Base-by-base conservation (phyloP, 2,329 filamentous ascomycete species). In the Neurospora crassa region DNA sequence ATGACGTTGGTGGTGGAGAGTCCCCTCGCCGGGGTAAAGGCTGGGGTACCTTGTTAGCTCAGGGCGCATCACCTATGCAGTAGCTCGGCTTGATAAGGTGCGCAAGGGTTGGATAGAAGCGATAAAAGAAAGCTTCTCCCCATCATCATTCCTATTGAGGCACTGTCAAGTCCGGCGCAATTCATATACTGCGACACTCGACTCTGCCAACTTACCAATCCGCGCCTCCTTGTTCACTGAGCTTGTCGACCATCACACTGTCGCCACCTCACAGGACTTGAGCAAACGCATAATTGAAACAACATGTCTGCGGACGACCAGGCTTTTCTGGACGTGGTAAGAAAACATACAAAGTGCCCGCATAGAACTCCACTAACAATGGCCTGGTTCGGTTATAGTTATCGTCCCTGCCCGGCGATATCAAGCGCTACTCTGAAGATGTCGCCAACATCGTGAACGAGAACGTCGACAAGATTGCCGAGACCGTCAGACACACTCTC, bases 381-480 rank as follows among this genome's bases (percentile, higher is more conserved):
- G 12, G 68, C 40, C 20, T 24, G 63, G 12, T 40, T 68, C 59
- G 40, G 40, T 68, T 69, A 29, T 75, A 89, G 86, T 80, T 89
- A 74, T 84, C 84, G 74, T 84, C 82, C 74, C 80, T 88, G 71
- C 83, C 85, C 73, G 81, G 88, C 81, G 89, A 94, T 77, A 85
- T 95, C 79, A 88, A 87, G 73, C 85, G 85, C 74, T 94, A 93
- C 80, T 90, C 91, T 18, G 84, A 86, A 76, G 87, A 92, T 70
- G 86, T 95, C 73, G 93, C 93, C 79, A 91, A 93, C 74, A 91
- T 90, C 75, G 88, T 97, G 79, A 93, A 97, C 81, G 86, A 87
- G 72, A 89, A 94, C 78, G 90, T 97, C 80, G 93, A 97, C 77
- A 85, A 87, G 72, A 89, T 93, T 67, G 92, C 94, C 70, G 84